Base-by-base conservation (phyloP, 768 basidiomycete species). In the Phanerodontia chrysosporium region DNA sequence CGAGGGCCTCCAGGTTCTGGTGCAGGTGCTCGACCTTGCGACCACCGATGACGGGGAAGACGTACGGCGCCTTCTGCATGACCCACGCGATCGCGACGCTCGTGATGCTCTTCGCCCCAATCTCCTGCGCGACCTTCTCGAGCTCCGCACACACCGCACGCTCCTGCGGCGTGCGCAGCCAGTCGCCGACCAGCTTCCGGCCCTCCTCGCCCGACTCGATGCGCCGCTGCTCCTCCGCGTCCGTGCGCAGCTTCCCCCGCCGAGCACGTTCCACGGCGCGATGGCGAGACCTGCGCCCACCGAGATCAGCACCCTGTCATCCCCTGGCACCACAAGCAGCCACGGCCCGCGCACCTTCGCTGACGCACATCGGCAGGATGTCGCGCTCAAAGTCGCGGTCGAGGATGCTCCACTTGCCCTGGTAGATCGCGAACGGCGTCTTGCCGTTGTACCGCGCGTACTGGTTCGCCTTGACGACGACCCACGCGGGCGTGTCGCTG, bases 41-140 rank as follows among this genome's bases (percentile, higher is more conserved):
- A 0, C 79, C 76, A 2, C 80, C 80, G 24, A 81, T 65, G 58
- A 81, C 71, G 1, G 80, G 79, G 68, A 82, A 81, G 0, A 80
- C 78, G 49, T 72, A 79, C 0, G 77, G 75, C 1, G 76, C 70
- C 63, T 82, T 83, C 29, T 81, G 77, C 68, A 83, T 68, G 14
- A 83, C 67, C 57, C 81, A 82, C 12, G 80, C 78, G 58, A 83
- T 78, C 8, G 80, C 79, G 3, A 81, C 78, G 76, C 32, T 13
- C 8, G 76, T 24, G 13, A 30, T 28, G 9, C 9, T 4, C 49
- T 45, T 49, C 10, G 29, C 74, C 0, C 80, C 81, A 5, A 82
- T 70, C 62, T 82, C 79, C 18, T 65, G 64, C 3, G 80, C 80
- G 7, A 84, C 76, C 55, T 78, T 75, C 62, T 79, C 80, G 27